These are phyloP conservation scores for Chaetomium sp. DNA, from an alignment of 2,329 filamentous ascomycete genomes.

Conservation along the genomic window DNA sequence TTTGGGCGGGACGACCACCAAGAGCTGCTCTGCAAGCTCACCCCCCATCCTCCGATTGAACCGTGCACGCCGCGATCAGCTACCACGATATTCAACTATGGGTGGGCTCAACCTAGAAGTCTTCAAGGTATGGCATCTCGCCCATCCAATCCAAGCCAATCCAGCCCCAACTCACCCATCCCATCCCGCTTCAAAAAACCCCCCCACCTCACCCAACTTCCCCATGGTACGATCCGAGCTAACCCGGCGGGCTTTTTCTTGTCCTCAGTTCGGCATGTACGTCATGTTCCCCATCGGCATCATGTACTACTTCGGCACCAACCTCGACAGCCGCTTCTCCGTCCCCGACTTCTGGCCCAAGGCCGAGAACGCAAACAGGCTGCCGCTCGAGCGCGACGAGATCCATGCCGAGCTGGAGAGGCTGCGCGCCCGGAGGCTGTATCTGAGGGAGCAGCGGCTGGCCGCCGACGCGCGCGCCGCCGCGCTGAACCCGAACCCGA, in stretches of 20 bases:
- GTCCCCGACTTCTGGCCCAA: slow-evolving; percentile 95
- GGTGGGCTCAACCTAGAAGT: slow-evolving; percentile 89
- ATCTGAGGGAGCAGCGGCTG: slow-evolving; percentile 71
- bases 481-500: slow-evolving; percentile 30
- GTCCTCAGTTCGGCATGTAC: slow-evolving; percentile 92
- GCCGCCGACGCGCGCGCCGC: slow-evolving; percentile 43
- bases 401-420: slow-evolving; percentile 80
- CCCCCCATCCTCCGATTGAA: not conserved
- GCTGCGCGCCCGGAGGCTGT: slow-evolving; percentile 65
- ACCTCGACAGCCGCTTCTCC: slow-evolving; percentile 88
- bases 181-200: too few species aligned
- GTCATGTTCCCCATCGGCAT: slow-evolving; percentile 98
- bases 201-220: too few species aligned
- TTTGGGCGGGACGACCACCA: slow-evolving; percentile 11
- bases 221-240: not conserved
- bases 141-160: not conserved
- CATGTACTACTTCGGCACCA: slow-evolving; percentile 99
- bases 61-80: not conserved
- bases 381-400: slow-evolving; percentile 77
- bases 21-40: slow-evolving; percentile 5
- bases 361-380: slow-evolving; percentile 71
- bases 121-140: slow-evolving; percentile 69
- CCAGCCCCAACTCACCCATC: not conserved
- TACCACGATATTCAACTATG: slow-evolving; percentile 49
- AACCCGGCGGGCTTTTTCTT: too few species aligned